Evolutionary conservation across 1,284 basidiomycete species (phyloP), one percentile per base, ranked within the genome.

Genomic region (Cutaneotrichosporon cutaneum): DNA sequence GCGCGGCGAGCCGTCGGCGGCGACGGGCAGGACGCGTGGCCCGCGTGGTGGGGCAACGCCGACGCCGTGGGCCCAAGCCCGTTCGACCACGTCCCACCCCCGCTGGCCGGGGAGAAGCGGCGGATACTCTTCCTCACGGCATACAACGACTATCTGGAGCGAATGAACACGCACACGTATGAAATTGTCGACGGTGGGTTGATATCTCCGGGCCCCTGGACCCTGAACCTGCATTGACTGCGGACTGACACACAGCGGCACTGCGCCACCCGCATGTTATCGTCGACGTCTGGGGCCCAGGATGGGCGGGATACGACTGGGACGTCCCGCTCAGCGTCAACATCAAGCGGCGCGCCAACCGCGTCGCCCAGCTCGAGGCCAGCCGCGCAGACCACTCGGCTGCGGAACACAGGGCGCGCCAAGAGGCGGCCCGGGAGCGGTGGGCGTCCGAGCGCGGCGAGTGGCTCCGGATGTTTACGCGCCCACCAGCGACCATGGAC

Each of bases 131-230:
- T 80, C 54, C 66, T 80, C 47, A 80, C 78, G 71, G 73, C 72
- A 42, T 78, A 76, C 54, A 65, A 65, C 8, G 78, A 80, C 62
- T 80, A 79, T 60, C 68, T 80, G 9, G 75, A 77, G 59, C 63
- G 77, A 10, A 78, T 78, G 76, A 78, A 79, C 66, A 75, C 77
- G 8, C 75, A 78, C 64, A 77, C 75, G 4, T 79, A 76, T 62
- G 77, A 79, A 59, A 75, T 79, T 51, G 72, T 78, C 42, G 77
- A 79, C 59, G 71, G 70, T 71, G 39, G 52, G 66, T 61, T 8
- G 13, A 33, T 9, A 18, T 7, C 5, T 30, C 30, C 30, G n/a
- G n/a, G n/a, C n/a, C 30, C 30, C 9, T 30, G 30, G 4, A 9
- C 30, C 30, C 30, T 9, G 5, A 30, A 30, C 30, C 30, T 45